Percentiles rank a stretch among this genome's conserved stretches.
phyloP scores from a whole-genome alignment of 2,329 filamentous ascomycete genomes.

The Botrytis tulipae region DNA sequence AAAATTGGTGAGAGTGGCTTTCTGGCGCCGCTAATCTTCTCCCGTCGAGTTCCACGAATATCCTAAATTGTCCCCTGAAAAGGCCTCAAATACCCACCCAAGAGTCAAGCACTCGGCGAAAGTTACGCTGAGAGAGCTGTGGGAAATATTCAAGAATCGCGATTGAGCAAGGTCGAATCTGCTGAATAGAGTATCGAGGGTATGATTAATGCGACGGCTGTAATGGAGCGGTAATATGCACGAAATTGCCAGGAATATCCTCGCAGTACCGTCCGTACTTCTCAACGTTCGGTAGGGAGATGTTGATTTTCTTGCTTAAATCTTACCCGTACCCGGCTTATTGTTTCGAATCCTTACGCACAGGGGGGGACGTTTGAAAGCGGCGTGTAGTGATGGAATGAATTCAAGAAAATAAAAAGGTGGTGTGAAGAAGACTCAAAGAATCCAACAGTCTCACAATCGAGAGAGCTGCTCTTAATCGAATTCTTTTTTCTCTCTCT shows the following conservation, averaged over 20 bases:
- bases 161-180: conserved; percentile 15
- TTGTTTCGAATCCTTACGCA: conserved; percentile 19
- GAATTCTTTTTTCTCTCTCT: not conserved
- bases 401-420: not conserved
- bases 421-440: conserved; percentile 1
- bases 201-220: conserved; percentile 18
- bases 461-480: not conserved
- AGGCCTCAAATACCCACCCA: not conserved
- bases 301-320: conserved; percentile 12
- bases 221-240: conserved; percentile 21
- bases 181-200: conserved; percentile 15
- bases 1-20: not conserved
- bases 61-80: not conserved
- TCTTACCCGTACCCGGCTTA: conserved; percentile 17
- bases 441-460: conserved; percentile 5
- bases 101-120: not conserved
- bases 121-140: conserved; percentile 12
- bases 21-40: not conserved
- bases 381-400: not conserved
- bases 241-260: conserved; percentile 21
- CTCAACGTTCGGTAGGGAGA: conserved; percentile 19
- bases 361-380: conserved; percentile 11
- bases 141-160: not conserved
- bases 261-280: conserved; percentile 20
- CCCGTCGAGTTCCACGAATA: not conserved